Base-by-base conservation (phyloP, 805 yeast genomes). In the Saccharomyces mikatae region DNA sequence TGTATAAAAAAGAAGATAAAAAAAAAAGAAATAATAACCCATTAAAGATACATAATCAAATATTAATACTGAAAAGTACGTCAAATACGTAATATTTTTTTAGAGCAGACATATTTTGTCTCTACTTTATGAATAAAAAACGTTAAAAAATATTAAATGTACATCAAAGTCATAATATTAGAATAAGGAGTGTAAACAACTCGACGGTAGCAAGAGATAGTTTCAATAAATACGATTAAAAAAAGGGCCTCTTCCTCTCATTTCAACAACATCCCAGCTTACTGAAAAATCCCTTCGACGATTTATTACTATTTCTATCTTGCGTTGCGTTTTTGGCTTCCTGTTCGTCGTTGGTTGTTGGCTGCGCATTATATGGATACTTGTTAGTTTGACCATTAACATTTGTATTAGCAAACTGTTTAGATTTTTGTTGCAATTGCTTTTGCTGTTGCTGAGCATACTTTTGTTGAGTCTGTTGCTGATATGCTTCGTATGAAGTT, bases 401-500 rank as follows among this genome's bases (percentile, higher is more conserved):
- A 27, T 21, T 47, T 28, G 27, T 21, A 30, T 36, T 8, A 4
- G 24, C 13, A 36, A 36, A 36, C 24, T 48, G 50, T 44, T 52
- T 57, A 46, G 49, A 47, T n/a, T 55, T 54, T 22, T 53, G 55
- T 28, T 54, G 56, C 47, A 55, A 56, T 30, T 56, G 56, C 26
- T 53, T 48, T 52, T 60, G 67, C 52, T 67, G 67, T 55, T 66
- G 66, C 52, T 67, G 71, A 47, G 68, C 66, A 50, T 68, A 68
- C 53, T 68, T 68, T 49, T 65, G 71, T 56, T 69, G 71, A 24
- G 71, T 65, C 59, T 69, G 73, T 51, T 68, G 71, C 55, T 69
- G 71, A 57, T 69, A 70, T 46, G 72, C 73, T 55, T 70, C 73
- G 53, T 70, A 70, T 6, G 74, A 70, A 13, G 78, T 74, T 49